Conservation (phyloP, 2,329 filamentous ascomycete species). For the Colletotrichum sidae region DNA sequence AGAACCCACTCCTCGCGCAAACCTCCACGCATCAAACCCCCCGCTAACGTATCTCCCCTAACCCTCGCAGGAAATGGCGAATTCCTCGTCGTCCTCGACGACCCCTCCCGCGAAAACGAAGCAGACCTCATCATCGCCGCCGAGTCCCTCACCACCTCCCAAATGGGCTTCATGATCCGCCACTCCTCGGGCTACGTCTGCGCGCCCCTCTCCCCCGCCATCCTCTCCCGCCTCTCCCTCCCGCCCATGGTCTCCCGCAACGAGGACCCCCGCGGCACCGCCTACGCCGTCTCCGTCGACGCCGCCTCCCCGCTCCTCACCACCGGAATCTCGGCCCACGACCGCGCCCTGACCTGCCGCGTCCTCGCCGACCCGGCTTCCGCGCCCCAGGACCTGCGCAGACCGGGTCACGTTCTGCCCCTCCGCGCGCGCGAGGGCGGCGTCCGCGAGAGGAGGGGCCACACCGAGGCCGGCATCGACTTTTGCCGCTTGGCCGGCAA, state of each 20-base stretch:
- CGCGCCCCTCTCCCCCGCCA: conserved; percentile 79
- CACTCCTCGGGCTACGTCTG: conserved; percentile 93
- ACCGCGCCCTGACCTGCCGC: conserved; percentile 85
- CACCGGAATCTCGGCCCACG: conserved; percentile 91
- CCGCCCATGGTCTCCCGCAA: conserved; percentile 85
- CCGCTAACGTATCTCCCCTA: background rate
- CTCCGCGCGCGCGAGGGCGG: conserved; percentile 83
- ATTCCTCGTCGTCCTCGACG: conserved; percentile 96
- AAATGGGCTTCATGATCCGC: conserved; percentile 97
- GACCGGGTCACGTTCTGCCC: conserved; percentile 92
- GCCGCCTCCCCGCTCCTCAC: conserved; percentile 77
- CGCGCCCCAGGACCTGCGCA: conserved; percentile 72
- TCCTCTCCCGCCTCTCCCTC: conserved; percentile 78
- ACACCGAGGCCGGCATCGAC: conserved; percentile 95
- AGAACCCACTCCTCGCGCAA: conserved; percentile 18
- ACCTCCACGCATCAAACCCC: background rate
- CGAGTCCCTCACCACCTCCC: conserved; percentile 82
- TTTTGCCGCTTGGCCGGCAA: conserved; percentile 89
- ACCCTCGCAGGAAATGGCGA: conserved; percentile 74
- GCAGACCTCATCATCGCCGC: conserved; percentile 97
- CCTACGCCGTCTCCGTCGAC: conserved; percentile 93
- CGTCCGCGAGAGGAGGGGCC: conserved; percentile 81
- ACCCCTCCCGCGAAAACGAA: conserved; percentile 93
- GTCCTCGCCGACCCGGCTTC: conserved; percentile 76
- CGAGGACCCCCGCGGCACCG: conserved; percentile 89